Percentiles rank a stretch among this genome's conserved stretches.
phyloP scores from a whole-genome alignment of 768 basidiomycete genomes.

The Tulasnella sp. region DNA sequence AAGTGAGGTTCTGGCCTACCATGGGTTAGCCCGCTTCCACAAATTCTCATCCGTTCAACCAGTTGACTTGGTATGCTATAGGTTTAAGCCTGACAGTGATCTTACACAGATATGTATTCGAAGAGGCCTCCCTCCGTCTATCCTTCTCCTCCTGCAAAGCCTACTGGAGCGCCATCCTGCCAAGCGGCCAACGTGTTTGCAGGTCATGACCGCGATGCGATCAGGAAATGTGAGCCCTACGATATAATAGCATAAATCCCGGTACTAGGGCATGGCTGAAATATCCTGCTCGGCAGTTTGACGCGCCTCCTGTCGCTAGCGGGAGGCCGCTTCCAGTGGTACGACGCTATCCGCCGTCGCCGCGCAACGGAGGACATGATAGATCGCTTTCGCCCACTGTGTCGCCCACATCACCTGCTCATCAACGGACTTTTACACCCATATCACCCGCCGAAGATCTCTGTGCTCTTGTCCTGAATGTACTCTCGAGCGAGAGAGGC shows the following conservation, averaged over 20 bases:
- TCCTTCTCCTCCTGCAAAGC: slow-evolving; percentile 10
- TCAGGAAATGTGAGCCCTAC: slow-evolving; percentile 2
- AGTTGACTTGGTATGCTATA: neutral
- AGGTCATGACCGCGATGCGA: slow-evolving; percentile 3
- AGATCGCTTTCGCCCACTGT: neutral
- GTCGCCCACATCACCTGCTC: neutral
- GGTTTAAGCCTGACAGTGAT: slow-evolving; percentile 9
- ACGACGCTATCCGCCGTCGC: neutral
- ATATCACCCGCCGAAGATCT: neutral
- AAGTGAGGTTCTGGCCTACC: slow-evolving; percentile 60
- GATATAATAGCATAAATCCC: neutral
- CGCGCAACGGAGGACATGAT: neutral
- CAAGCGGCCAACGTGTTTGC: slow-evolving; percentile 5
- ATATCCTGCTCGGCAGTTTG: neutral
- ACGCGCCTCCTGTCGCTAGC: neutral
- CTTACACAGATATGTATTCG: neutral
- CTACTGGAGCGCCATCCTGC: neutral
- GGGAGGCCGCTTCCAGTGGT: neutral
- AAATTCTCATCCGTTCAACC: neutral
- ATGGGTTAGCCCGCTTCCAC: slow-evolving; percentile 43
- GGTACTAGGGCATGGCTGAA: neutral
- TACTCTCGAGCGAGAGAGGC: neutral
- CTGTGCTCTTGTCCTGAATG: neutral
- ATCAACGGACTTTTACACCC: neutral
- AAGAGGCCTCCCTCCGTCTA: neutral